Conservation (phyloP, 1,139 yeast species). For the Pneumocystis jirovecii region DNA sequence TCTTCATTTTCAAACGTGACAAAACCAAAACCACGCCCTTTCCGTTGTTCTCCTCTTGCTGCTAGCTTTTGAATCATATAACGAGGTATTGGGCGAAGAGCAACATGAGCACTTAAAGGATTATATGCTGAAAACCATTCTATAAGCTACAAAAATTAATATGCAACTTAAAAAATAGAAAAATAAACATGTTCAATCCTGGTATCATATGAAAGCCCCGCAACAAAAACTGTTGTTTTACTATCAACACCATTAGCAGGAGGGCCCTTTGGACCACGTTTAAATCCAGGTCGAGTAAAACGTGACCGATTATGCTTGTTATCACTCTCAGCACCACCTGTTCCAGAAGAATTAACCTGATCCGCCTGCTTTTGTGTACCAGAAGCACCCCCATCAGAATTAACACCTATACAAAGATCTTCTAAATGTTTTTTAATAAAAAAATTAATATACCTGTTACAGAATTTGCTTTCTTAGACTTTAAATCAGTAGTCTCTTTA, state of each 20-base stretch:
- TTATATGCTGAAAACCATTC: slow-evolving; percentile 26
- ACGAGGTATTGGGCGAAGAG: slow-evolving; percentile 26
- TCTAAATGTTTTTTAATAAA: neutral
- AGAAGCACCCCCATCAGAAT: slow-evolving; percentile 16
- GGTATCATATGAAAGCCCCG: slow-evolving; percentile 29
- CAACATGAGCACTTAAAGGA: slow-evolving; percentile 20
- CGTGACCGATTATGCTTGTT: neutral
- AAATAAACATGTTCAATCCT: slow-evolving; percentile 20
- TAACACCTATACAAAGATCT: neutral
- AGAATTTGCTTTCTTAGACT: neutral
- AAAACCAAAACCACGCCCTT: slow-evolving; percentile 36
- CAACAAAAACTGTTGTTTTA: slow-evolving; percentile 38
- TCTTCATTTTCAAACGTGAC: slow-evolving; percentile 36
- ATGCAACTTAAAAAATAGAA: slow-evolving; percentile 7
- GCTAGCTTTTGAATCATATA: slow-evolving; percentile 30
- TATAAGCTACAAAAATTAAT: slow-evolving; percentile 9
- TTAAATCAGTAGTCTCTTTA: neutral
- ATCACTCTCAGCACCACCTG: slow-evolving; percentile 4
- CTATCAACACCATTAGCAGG: slow-evolving; percentile 24
- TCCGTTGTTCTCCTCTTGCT: slow-evolving; percentile 20
- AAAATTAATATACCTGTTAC: neutral
- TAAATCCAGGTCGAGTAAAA: neutral
- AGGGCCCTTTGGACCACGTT: slow-evolving; percentile 12
- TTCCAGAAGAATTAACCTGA: slow-evolving; percentile 9
- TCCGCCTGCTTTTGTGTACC: slow-evolving; percentile 26